A percentile compares a stretch with the other conserved stretches of the same genome.
phyloP scores from a whole-genome alignment of 345 rosid genomes.

The Populus simonii region DNA sequence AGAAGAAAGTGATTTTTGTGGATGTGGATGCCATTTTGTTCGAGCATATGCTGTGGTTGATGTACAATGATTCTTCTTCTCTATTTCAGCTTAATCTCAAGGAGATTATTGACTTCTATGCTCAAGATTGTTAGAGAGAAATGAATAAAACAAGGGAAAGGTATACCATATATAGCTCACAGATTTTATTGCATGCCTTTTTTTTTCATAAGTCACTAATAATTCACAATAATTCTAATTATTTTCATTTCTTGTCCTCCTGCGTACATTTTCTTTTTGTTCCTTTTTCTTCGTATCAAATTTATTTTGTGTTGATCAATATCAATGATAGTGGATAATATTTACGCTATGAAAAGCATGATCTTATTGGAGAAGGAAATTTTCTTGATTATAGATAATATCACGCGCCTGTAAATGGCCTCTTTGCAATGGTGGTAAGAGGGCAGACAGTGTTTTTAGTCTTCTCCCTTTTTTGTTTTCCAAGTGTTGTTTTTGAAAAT shows the following conservation, averaged over 20 bases:
- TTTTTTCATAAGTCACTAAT: neutral
- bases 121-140: conserved; percentile 44
- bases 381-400: neutral
- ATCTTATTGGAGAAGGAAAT: neutral
- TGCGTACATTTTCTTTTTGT: neutral
- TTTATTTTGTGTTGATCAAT: neutral
- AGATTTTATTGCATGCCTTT: neutral
- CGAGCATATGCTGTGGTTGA: conserved; percentile 88
- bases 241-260: neutral
- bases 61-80: conserved; percentile 65
- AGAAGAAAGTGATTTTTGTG: conserved; percentile 43
- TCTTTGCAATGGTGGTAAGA: neutral
- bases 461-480: neutral
- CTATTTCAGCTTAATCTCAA: conserved; percentile 62
- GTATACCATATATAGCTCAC: neutral
- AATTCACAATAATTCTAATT: neutral
- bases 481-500: neutral
- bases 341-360: neutral
- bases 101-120: conserved; percentile 79
- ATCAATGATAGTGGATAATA: neutral
- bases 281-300: neutral
- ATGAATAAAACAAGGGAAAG: neutral
- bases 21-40: conserved; percentile 78
- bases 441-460: neutral
- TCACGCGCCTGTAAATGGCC: neutral